Conservation (phyloP, 192 early-diverging fungal genomes). For the Coemansia sp. region DNA sequence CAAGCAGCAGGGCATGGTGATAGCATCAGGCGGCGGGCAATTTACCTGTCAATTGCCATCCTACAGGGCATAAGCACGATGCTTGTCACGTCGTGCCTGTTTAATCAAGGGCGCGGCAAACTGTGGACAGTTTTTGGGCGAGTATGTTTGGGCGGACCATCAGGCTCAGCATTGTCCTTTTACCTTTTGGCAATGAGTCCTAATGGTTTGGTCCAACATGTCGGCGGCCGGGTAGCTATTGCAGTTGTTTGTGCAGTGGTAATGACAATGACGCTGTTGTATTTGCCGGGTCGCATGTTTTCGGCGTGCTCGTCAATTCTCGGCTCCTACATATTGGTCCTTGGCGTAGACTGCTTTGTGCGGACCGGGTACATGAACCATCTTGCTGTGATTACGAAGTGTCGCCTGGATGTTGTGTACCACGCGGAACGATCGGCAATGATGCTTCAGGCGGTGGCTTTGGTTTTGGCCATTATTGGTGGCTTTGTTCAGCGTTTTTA, state of each 20-base stretch:
- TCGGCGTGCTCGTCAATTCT: constrained; percentile 9
- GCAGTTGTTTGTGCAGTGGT: background rate
- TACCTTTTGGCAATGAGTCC: constrained; percentile 9
- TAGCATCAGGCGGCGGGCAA: background rate
- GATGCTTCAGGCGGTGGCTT: constrained; percentile 17
- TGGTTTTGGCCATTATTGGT: constrained; percentile 8
- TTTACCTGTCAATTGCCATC: constrained; percentile 15
- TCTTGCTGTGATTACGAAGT: constrained; percentile 1
- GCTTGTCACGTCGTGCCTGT: background rate
- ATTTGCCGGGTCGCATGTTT: background rate
- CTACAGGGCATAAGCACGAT: background rate
- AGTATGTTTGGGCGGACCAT: background rate
- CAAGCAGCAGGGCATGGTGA: background rate
- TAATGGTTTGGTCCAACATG: constrained; percentile 1
- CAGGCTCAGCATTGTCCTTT: background rate
- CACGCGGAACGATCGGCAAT: constrained; percentile 4
- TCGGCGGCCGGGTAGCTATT: constrained; percentile 1
- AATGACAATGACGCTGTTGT: background rate
- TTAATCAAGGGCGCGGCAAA: background rate
- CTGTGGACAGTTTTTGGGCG: background rate
- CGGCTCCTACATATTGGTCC: constrained; percentile 20
- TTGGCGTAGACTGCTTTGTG: constrained; percentile 23
- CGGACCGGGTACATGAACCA: constrained; percentile 15
- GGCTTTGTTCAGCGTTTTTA: background rate
- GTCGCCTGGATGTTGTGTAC: background rate